Evolutionary conservation across 139 green algal species (phyloP).

Genomic region (Chlamydomonas incerta): DNA sequence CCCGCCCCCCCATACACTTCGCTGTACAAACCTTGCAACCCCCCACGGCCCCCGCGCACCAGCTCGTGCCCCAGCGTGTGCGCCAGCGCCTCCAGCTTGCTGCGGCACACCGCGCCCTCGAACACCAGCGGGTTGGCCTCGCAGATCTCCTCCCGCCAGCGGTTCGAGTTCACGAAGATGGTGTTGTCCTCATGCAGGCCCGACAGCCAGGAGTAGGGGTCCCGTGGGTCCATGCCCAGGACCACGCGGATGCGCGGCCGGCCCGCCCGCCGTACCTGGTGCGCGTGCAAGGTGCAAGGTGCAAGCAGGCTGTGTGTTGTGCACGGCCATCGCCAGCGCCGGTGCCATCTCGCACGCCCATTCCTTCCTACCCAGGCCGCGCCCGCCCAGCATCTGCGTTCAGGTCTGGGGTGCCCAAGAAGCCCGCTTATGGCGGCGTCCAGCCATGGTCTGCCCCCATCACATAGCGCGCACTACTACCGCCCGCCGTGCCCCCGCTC

Average conservation of each 20-base stretch:
- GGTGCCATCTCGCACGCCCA: too few species aligned
- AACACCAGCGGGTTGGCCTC: slow-evolving; percentile 21
- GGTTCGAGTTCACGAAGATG: slow-evolving; percentile 15
- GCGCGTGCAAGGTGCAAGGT: too few species aligned
- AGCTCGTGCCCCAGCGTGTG: slow-evolving; percentile 43
- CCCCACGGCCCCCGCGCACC: not conserved
- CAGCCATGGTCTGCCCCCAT: too few species aligned
- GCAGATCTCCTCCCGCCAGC: slow-evolving; percentile 12
- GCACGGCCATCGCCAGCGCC: too few species aligned
- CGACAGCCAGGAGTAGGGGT: slow-evolving; percentile 15
- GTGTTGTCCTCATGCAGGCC: slow-evolving; percentile 35
- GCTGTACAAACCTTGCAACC: not conserved
- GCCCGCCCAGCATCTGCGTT: not conserved
- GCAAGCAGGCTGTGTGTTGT: not conserved
- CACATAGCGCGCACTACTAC: too few species aligned
- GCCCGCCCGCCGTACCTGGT: not conserved
- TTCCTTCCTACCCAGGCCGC: not conserved
- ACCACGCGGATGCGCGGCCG: not conserved
- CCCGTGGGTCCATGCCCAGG: not conserved
- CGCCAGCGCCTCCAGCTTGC: slow-evolving; percentile 41
- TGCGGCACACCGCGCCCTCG: slow-evolving; percentile 20
- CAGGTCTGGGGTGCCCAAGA: not conserved
- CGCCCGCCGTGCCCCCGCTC: too few species aligned
- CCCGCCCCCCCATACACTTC: too few species aligned
- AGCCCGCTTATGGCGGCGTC: too few species aligned